Conservation (phyloP, 768 basidiomycete species). For the Lactifluus hygrophoroides region DNA sequence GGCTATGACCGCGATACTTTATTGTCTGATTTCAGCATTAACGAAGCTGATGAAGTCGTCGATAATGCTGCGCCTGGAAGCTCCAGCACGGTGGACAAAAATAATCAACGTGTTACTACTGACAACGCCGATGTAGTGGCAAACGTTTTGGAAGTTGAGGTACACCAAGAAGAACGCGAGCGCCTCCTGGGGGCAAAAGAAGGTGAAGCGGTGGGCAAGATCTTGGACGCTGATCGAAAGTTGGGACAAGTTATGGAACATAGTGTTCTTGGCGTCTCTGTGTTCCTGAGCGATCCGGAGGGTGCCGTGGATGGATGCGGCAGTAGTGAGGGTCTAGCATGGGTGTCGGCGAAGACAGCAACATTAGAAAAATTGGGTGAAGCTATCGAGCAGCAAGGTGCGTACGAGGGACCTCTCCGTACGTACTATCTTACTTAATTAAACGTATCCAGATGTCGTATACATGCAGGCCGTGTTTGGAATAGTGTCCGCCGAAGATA, state of each 20-base stretch:
- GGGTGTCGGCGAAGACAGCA: background rate
- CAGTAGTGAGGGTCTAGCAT: background rate
- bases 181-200: conserved; percentile 26
- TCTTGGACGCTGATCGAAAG: conserved; percentile 21
- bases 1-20: conserved; percentile 7
- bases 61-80: background rate
- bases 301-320: background rate
- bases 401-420: background rate
- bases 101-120: background rate
- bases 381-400: conserved; percentile 4
- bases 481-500: conserved; percentile 30
- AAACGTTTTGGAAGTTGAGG: conserved; percentile 19
- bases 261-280: conserved; percentile 2
- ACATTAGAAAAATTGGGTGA: conserved; percentile 4
- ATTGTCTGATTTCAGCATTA: conserved; percentile 7
- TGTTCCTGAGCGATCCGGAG: background rate
- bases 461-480: conserved; percentile 35
- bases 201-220: conserved; percentile 27
- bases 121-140: conserved; percentile 1
- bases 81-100: conserved; percentile 12
- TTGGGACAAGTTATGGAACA: background rate
- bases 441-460: conserved; percentile 30
- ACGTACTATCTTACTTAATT: background rate
- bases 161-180: conserved; percentile 22
- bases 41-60: conserved; percentile 7